phyloP scores from a whole-genome alignment of 768 basidiomycete genomes.

The Lanmaoa pseudosensibilis region DNA sequence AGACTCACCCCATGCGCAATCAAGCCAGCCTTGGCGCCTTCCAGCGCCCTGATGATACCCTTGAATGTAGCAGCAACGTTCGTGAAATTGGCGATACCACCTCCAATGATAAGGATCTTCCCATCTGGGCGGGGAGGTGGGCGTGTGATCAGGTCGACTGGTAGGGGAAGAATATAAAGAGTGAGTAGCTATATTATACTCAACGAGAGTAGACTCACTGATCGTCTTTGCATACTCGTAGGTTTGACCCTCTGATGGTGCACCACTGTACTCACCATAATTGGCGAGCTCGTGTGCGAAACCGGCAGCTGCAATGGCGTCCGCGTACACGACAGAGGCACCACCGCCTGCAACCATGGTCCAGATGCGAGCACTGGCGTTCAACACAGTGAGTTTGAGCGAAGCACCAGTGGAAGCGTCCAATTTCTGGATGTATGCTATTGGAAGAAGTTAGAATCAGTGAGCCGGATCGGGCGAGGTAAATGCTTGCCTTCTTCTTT shows the following conservation, averaged over 20 bases:
- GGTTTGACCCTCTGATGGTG: constrained; percentile 96
- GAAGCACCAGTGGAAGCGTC: constrained; percentile 97
- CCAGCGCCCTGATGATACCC: constrained; percentile 96
- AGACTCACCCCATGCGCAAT: constrained; percentile 44
- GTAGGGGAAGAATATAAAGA: neutral
- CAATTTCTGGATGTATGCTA: constrained; percentile 96
- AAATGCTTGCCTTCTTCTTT: constrained; percentile 69
- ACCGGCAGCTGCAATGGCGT: constrained; percentile 88
- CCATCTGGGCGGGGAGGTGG: constrained; percentile 80
- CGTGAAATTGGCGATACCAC: constrained; percentile 99
- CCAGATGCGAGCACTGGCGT: constrained; percentile 94
- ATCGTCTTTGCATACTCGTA: constrained; percentile 99
- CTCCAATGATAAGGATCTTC: constrained; percentile 99
- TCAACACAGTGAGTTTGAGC: constrained; percentile 95
- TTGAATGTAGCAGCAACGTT: constrained; percentile 99
- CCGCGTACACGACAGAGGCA: constrained; percentile 66
- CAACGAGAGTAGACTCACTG: constrained; percentile 47
- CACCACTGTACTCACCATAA: constrained; percentile 99
- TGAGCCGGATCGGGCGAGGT: neutral
- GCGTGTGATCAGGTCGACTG: constrained; percentile 93
- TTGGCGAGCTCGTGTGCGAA: constrained; percentile 98
- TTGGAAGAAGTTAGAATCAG: neutral
- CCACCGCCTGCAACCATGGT: constrained; percentile 99
- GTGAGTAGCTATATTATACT: neutral
- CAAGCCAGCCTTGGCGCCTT: constrained; percentile 86